Percentiles rank a stretch among this genome's conserved stretches.
Evolutionary conservation across 345 rosid species (phyloP).

Genomic region (Syzygium aromaticum): DNA sequence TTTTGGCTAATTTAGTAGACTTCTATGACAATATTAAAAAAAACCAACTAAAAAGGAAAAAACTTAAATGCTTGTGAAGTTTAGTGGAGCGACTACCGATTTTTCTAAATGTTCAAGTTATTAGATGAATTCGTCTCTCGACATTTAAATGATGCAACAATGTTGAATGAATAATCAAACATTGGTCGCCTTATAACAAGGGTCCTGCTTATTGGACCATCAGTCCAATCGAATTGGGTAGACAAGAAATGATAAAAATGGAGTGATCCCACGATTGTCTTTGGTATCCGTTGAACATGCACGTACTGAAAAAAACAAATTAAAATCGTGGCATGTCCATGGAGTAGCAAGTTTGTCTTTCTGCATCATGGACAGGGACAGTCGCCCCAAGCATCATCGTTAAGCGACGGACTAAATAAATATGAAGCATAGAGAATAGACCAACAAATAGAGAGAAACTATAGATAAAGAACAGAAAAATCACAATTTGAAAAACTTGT

Average conservation of each 20-base stretch:
- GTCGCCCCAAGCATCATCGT: not conserved
- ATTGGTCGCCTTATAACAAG: not conserved
- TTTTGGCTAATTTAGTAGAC: not conserved
- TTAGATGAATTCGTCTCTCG: not conserved
- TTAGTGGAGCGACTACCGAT: rapidly evolving
- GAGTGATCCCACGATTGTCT: not conserved
- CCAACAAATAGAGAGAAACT: not conserved
- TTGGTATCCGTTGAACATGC: not conserved
- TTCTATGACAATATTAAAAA: not conserved
- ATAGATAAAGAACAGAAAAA: not conserved
- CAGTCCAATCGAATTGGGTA: not conserved
- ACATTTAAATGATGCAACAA: not conserved
- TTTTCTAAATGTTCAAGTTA: not conserved
- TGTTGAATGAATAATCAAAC: not conserved
- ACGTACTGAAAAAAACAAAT: not conserved
- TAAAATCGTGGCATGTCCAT: not conserved
- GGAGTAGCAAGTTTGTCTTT: not conserved
- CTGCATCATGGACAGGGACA: not conserved
- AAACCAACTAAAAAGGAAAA: not conserved
- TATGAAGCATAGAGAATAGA: too few relatives aligned
- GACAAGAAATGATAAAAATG: not conserved
- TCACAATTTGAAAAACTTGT: not conserved
- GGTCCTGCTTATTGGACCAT: not conserved
- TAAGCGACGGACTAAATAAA: not conserved
- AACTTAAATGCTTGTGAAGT: not conserved